Evolutionary conservation across 1,284 basidiomycete species (phyloP), one percentile per base, ranked within the genome.

Genomic region (Thecaphora thlaspeos): DNA sequence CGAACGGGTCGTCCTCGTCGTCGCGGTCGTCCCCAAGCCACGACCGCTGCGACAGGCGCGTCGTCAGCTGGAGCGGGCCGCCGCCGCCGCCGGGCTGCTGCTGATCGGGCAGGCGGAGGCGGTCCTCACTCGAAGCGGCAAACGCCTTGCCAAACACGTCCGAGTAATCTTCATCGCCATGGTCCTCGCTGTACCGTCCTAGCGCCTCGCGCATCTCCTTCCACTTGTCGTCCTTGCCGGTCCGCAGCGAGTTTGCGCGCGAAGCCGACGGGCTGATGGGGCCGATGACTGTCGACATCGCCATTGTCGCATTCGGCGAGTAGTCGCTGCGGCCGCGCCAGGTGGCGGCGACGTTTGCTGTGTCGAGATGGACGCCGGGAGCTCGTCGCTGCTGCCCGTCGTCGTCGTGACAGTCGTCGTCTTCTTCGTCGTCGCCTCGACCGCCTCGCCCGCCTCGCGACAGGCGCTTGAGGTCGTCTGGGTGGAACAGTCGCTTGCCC

Each of bases 1-100:
- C 66, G 28, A 73, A 73, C 0, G 71, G 71, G 41, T 70, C 65
- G 22, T 68, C 68, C 42, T 71, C 69, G 51, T 71, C 69, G 4
- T 36, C 43, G 2, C 68, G 68, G 10, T 70, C 67, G 37, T 71
- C 63, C 37, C 58, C 53, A 38, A 69, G 42, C 70, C 70, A 71
- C 9, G 71, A 70, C 4, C 61, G 59, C 22, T 64, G 69, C 26
- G 71, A 70, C 18, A 69, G 68, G 5, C 64, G 59, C n/a, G 58
- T 57, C 5, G 58, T 69, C 39, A 73, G 63, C 42, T 70, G 68
- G 24, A 73, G 49, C 9, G 54, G 38, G 4, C 37, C 34, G n/a
- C n/a, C n/a, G n/a, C n/a, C n/a, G n/a, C n/a, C n/a, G n/a, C n/a
- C n/a, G n/a, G n/a, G n/a, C n/a, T n/a, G n/a, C 32, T 36, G 38